These are phyloP conservation scores for Chaetoceros muelleri DNA, from an alignment of 108 stramenopile genomes.

Conservation along the genomic window DNA sequence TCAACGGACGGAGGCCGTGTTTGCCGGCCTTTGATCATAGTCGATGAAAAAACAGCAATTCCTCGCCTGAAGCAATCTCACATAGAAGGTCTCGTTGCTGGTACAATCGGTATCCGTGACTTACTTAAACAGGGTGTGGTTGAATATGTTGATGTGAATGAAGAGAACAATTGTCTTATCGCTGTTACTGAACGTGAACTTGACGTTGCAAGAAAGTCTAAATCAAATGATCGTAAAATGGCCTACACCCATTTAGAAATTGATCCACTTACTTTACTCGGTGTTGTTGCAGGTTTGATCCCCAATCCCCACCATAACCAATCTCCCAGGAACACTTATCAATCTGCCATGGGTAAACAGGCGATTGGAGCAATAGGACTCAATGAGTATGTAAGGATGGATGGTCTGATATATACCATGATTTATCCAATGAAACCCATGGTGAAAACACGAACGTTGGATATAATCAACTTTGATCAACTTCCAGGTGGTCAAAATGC, in stretches of 20 bases:
- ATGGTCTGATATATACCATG: slow-evolving; percentile 91
- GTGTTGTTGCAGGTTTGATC: slow-evolving; percentile 95
- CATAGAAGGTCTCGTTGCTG: slow-evolving; percentile 67
- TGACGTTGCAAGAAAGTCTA: slow-evolving; percentile 46
- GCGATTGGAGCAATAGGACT: slow-evolving; percentile 95
- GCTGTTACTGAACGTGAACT: slow-evolving; percentile 86
- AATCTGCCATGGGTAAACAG: slow-evolving; percentile 89
- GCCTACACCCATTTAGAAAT: slow-evolving; percentile 96
- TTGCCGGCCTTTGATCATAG: slow-evolving; percentile 92
- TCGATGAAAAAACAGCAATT: slow-evolving; percentile 71
- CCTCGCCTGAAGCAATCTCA: slow-evolving; percentile 74
- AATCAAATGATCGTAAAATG: slow-evolving; percentile 42
- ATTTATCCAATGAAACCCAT: slow-evolving; percentile 98
- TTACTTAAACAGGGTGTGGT: slow-evolving; percentile 88
- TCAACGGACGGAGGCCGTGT: slow-evolving; percentile 97
- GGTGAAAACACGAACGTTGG: slow-evolving; percentile 91
- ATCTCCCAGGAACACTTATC: slow-evolving; percentile 98
- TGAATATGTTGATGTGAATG: slow-evolving; percentile 99
- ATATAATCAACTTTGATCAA: slow-evolving; percentile 93
- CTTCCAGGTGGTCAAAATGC: slow-evolving; percentile 98
- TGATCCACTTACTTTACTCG: slow-evolving; percentile 95
- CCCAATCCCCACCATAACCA: slow-evolving; percentile 99
- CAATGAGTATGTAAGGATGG: slow-evolving; percentile 96
- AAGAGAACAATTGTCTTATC: slow-evolving; percentile 97
- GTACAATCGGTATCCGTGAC: slow-evolving; percentile 60